Evolutionary conservation across 2,329 filamentous ascomycete species (phyloP).

Genomic region (Raffaelea arxii): DNA sequence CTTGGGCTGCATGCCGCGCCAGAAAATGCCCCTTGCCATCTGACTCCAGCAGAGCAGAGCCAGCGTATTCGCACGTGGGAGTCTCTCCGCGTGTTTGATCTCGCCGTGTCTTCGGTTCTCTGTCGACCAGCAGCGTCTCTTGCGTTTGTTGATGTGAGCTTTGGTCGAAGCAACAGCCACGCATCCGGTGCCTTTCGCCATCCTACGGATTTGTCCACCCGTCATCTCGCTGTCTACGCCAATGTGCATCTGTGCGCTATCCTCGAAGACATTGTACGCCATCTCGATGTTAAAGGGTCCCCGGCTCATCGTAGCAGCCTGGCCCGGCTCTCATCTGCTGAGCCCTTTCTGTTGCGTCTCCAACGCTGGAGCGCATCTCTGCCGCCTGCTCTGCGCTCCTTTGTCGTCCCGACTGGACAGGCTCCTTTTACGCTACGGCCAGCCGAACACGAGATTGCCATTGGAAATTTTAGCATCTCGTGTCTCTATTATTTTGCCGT

Average conservation of each 20-base stretch:
- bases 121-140: neutral
- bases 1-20: constrained; percentile 38
- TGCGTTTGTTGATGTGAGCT: neutral
- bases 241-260: neutral
- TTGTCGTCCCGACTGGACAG: neutral
- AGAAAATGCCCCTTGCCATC: constrained; percentile 11
- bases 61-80: neutral
- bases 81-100: neutral
- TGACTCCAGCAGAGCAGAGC: neutral
- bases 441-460: neutral
- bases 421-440: neutral
- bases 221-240: constrained; percentile 1
- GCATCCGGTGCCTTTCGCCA: neutral
- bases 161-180: no score
- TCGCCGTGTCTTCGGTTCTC: constrained; percentile 1
- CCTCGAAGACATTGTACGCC: neutral
- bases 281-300: neutral
- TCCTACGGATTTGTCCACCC: neutral
- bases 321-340: neutral
- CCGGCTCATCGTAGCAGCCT: no score
- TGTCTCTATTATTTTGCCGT: constrained; percentile 13
- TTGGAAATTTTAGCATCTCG: constrained; percentile 11
- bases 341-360: neutral
- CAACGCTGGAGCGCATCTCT: constrained; percentile 2
- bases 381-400: neutral